Evolutionary conservation across 2,329 filamentous ascomycete species (phyloP).

Genomic region (Paecilomyces dactylethromorphus): DNA sequence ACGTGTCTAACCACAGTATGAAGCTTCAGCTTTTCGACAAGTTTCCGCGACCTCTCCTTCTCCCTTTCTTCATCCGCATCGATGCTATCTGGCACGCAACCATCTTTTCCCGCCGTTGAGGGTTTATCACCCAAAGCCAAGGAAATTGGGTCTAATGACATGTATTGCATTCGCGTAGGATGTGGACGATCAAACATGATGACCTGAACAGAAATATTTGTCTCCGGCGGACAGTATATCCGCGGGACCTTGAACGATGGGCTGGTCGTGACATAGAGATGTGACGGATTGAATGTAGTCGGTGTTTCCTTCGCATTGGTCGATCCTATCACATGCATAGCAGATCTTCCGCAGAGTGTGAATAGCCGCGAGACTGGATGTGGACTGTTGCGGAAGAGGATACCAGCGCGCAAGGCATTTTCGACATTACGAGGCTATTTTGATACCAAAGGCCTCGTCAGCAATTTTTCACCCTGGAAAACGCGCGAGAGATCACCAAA

Average conservation of each 20-base stretch:
- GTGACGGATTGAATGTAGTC: conserved; percentile 56
- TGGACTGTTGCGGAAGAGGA: conserved; percentile 73
- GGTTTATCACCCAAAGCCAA: conserved; percentile 73
- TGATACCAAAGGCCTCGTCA: neutral
- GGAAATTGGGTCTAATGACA: conserved; percentile 83
- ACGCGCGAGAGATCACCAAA: conserved; percentile 5
- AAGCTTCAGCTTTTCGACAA: conserved; percentile 80
- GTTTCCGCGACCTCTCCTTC: conserved; percentile 55
- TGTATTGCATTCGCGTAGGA: conserved; percentile 89
- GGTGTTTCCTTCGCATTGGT: conserved; percentile 57
- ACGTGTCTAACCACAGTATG: conserved; percentile 76
- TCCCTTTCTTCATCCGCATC: conserved; percentile 68
- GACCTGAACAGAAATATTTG: conserved; percentile 71
- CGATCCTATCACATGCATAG: conserved; percentile 79
- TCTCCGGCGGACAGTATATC: conserved; percentile 61
- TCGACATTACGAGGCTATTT: conserved; percentile 70
- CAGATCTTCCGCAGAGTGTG: conserved; percentile 72
- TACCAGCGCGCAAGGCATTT: conserved; percentile 75
- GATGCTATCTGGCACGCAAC: conserved; percentile 45
- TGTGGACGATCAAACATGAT: conserved; percentile 83
- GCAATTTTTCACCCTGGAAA: neutral
- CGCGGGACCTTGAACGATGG: conserved; percentile 53
- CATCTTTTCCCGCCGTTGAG: conserved; percentile 26
- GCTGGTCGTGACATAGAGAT: conserved; percentile 57
- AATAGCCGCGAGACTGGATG: conserved; percentile 76